phyloP scores from a whole-genome alignment of 345 rosid genomes.

The Ricinus communis region DNA sequence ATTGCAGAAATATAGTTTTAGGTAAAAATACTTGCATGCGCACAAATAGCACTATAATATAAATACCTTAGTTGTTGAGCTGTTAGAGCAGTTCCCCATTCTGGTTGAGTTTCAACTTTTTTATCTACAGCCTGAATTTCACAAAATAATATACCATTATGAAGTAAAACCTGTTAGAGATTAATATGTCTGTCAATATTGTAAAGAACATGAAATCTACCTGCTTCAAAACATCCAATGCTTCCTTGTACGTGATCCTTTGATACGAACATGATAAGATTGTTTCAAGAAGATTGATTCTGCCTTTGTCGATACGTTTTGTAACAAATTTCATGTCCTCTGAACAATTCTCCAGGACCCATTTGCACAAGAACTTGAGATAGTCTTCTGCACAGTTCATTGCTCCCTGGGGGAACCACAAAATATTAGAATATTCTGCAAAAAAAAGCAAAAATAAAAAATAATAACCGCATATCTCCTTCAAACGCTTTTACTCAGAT shows the following conservation, averaged over 20 bases:
- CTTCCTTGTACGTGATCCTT: conserved; percentile 64
- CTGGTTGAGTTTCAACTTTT: conserved; percentile 52
- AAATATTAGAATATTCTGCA: background rate
- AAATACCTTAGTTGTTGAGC: conserved; percentile 75
- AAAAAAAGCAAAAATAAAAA: too few relatives aligned
- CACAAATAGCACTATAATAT: background rate
- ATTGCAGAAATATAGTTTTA: conserved; percentile 14
- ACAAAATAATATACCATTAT: background rate
- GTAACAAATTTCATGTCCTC: conserved; percentile 64
- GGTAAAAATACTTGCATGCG: background rate
- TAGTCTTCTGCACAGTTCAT: conserved; percentile 74
- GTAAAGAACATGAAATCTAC: conserved; percentile 25
- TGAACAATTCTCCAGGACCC: conserved; percentile 57
- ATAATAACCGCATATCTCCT: too few relatives aligned
- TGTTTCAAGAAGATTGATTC: conserved; percentile 52
- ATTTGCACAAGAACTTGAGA: conserved; percentile 71
- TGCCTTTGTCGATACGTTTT: conserved; percentile 55
- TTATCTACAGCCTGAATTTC: conserved; percentile 44
- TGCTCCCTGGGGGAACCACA: conserved; percentile 55
- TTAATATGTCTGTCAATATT: background rate
- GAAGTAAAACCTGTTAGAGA: background rate
- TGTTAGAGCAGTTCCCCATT: conserved; percentile 65
- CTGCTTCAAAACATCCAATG: conserved; percentile 54
- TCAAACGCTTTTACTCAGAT: too few relatives aligned
- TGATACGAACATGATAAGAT: conserved; percentile 40